These are phyloP conservation scores for Volvariella surrecta DNA, from an alignment of 1,284 basidiomycete genomes.

Conservation along the genomic window DNA sequence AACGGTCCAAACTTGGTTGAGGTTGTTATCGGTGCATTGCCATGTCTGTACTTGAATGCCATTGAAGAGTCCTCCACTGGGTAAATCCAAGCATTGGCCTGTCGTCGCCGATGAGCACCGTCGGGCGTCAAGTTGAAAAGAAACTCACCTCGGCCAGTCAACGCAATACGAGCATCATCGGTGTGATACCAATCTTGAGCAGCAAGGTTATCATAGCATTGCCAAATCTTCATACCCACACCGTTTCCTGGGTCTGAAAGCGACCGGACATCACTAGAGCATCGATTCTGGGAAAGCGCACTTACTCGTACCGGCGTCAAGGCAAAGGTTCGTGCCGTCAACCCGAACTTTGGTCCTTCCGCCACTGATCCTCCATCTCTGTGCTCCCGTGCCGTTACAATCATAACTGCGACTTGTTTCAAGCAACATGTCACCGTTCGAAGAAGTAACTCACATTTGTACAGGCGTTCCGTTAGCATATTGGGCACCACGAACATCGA, in stretches of 20 bases:
- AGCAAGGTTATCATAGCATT: constrained; percentile 11
- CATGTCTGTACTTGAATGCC: constrained; percentile 9
- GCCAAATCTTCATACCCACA: constrained; percentile 11
- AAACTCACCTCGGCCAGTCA: constrained; percentile 6
- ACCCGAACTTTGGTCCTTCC: constrained; percentile 14
- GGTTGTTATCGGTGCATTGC: constrained; percentile 9
- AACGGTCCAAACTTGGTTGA: constrained; percentile 9
- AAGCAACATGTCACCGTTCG: neutral
- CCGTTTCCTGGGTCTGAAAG: constrained; percentile 8
- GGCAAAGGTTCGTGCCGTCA: constrained; percentile 15
- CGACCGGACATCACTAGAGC: no score
- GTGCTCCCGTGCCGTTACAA: constrained; percentile 15
- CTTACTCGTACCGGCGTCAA: constrained; percentile 14
- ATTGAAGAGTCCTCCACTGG: constrained; percentile 5
- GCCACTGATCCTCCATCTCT: constrained; percentile 16
- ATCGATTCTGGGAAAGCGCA: neutral
- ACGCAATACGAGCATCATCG: constrained; percentile 7
- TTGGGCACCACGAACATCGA: constrained; percentile 16
- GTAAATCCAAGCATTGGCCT: constrained; percentile 10
- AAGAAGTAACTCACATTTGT: constrained; percentile 13
- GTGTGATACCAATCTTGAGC: constrained; percentile 10
- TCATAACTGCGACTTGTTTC: constrained; percentile 13
- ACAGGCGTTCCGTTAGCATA: constrained; percentile 18
- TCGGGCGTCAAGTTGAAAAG: no score
- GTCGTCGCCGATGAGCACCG: neutral